phyloP scores from a whole-genome alignment of 1,284 basidiomycete genomes.

The Stygiomarasmius scandens region DNA sequence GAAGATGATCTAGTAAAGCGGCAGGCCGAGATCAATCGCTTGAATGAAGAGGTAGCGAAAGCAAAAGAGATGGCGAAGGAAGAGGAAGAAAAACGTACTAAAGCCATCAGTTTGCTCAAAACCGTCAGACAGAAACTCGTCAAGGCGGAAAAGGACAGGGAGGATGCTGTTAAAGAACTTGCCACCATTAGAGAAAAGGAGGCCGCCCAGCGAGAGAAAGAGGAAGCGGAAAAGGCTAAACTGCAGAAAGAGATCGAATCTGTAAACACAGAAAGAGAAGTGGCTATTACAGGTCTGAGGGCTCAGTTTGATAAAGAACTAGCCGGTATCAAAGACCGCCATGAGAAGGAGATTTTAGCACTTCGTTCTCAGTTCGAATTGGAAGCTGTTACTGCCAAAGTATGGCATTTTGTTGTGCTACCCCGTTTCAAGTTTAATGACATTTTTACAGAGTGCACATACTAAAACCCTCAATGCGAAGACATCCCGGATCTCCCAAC shows the following conservation, averaged over 20 bases:
- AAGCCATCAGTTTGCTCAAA: conserved; percentile 88
- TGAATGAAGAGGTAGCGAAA: conserved; percentile 65
- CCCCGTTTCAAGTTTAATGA: not conserved
- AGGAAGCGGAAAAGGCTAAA: conserved; percentile 58
- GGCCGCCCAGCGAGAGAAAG: conserved; percentile 65
- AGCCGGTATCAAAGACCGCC: conserved; percentile 58
- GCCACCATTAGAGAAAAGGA: conserved; percentile 57
- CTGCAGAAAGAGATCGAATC: conserved; percentile 64
- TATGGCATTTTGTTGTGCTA: conserved; percentile 31
- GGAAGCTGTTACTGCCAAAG: conserved; percentile 77
- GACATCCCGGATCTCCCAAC: conserved; percentile 62
- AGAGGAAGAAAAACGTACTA: conserved; percentile 94
- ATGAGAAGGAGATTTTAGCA: conserved; percentile 73
- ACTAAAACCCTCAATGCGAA: conserved; percentile 69
- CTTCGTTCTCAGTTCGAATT: conserved; percentile 76
- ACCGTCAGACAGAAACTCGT: conserved; percentile 91
- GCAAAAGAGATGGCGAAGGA: conserved; percentile 73
- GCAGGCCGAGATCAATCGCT: conserved; percentile 54
- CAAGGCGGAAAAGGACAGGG: conserved; percentile 90
- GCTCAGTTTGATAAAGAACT: conserved; percentile 81
- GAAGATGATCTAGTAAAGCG: conserved; percentile 53
- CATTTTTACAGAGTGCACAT: conserved; percentile 58
- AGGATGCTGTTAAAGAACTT: conserved; percentile 69
- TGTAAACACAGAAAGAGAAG: conserved; percentile 69
- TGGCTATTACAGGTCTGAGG: conserved; percentile 64